A percentile compares a stretch with the other conserved stretches of the same genome.
Conservation (phyloP, 495 filamentous ascomycete species). For the Hypoxylon lenormandii region DNA sequence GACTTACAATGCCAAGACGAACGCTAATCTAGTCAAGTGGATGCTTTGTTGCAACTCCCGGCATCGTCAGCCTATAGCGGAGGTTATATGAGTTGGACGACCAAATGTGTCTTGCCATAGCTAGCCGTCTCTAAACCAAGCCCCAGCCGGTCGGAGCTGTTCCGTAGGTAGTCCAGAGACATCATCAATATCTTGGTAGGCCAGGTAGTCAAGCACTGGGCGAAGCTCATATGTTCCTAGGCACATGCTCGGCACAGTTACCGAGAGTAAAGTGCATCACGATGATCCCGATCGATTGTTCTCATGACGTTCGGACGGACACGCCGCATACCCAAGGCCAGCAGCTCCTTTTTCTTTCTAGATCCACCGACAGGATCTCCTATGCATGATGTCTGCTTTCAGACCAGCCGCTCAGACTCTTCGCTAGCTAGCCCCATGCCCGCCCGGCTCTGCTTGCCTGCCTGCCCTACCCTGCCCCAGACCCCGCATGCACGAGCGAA, state of each 20-base stretch:
- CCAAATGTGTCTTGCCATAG: conserved; percentile 12
- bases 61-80: conserved; percentile 26
- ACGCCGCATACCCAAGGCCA: conserved; percentile 11
- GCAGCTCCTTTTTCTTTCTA: conserved; percentile 7
- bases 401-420: conserved; percentile 20
- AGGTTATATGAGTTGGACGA: conserved; percentile 20
- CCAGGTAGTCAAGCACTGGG: background rate
- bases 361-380: conserved; percentile 43
- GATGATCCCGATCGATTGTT: background rate
- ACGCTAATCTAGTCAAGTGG: conserved; percentile 27
- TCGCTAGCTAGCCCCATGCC: conserved; percentile 34
- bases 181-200: conserved; percentile 11
- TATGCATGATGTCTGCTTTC: conserved; percentile 20
- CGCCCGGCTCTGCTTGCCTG: conserved; percentile 16
- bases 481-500: conserved; percentile 27
- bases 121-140: conserved; percentile 32
- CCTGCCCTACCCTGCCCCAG: too few species aligned
- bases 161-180: conserved; percentile 27
- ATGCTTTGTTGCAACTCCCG: conserved; percentile 30
- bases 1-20: conserved; percentile 29
- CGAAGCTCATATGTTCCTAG: background rate
- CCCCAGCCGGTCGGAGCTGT: conserved; percentile 34
- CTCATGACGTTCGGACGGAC: conserved; percentile 8
- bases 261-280: background rate
- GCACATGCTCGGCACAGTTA: too few species aligned